Conservation (phyloP, 2,329 filamentous ascomycete species). For the Clonostachys rosea region DNA sequence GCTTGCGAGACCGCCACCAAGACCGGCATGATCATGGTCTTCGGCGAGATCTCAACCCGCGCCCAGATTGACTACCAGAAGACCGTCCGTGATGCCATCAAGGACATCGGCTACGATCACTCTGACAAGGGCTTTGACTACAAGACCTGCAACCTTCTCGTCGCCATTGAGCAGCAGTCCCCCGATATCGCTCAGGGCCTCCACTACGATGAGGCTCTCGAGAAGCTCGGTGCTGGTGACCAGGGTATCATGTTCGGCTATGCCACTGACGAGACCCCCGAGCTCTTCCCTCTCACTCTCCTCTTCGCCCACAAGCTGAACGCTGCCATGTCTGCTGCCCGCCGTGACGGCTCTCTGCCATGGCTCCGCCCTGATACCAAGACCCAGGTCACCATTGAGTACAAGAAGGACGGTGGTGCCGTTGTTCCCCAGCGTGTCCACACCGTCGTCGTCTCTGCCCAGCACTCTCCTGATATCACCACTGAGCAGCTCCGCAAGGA, state of each 20-base stretch:
- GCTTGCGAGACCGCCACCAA: conserved; percentile 99
- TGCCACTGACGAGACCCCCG: conserved; percentile 97
- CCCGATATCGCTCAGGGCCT: conserved; percentile 99
- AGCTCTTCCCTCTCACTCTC: conserved; percentile 91
- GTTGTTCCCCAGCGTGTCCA: conserved; percentile 90
- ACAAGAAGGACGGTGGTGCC: conserved; percentile 91
- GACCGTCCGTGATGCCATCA: conserved; percentile 89
- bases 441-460: conserved; percentile 94
- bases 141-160: conserved; percentile 98
- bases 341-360: conserved; percentile 79
- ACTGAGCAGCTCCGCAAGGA: conserved; percentile 92
- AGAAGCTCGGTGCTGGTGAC: conserved; percentile 97
- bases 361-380: conserved; percentile 99
- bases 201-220: conserved; percentile 94
- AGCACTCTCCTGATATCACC: conserved; percentile 84
- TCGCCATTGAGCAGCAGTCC: conserved; percentile 98
- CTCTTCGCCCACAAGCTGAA: conserved; percentile 97
- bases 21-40: conserved; percentile 99
- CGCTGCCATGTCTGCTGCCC: conserved; percentile 85
- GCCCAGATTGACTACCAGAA: conserved; percentile 96
- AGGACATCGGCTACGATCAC: conserved; percentile 98
- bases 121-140: conserved; percentile 99
- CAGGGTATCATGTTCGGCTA: conserved; percentile 99
- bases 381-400: conserved; percentile 99
- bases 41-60: conserved; percentile 98